A percentile compares a stretch with the other conserved stretches of the same genome.
phyloP scores from a whole-genome alignment of 495 filamentous ascomycete genomes.

The Tuber aestivum region DNA sequence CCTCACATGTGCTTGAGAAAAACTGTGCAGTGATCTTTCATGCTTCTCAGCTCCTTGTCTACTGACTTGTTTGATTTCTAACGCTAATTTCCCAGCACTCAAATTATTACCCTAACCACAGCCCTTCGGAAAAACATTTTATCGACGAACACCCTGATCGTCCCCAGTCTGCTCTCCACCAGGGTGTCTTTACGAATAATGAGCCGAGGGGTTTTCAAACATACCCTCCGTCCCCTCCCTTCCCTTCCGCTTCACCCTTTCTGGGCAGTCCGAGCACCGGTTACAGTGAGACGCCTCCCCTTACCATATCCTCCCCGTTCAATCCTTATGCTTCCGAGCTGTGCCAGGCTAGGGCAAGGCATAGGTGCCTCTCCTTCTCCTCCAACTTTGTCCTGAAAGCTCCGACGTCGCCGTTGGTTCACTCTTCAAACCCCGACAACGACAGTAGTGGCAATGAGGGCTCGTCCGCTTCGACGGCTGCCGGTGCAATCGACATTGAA shows the following conservation, averaged over 20 bases:
- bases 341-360: slow-evolving; percentile 26
- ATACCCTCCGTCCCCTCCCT: slow-evolving; percentile 17
- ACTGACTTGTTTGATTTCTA: slow-evolving; percentile 21
- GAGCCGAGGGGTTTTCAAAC: slow-evolving; percentile 26
- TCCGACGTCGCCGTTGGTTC: slow-evolving; percentile 85
- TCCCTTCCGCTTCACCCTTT: slow-evolving; percentile 24
- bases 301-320: slow-evolving; percentile 46
- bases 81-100: slow-evolving; percentile 30
- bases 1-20: not conserved
- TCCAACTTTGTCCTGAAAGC: slow-evolving; percentile 79
- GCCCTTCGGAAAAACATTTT: slow-evolving; percentile 25
- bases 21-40: slow-evolving; percentile 26
- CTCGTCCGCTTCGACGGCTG: slow-evolving; percentile 37
- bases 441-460: slow-evolving; percentile 27
- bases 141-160: slow-evolving; percentile 40
- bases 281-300: slow-evolving; percentile 46
- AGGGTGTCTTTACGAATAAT: slow-evolving; percentile 38
- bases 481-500: slow-evolving; percentile 44
- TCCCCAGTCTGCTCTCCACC: slow-evolving; percentile 40
- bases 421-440: slow-evolving; percentile 79
- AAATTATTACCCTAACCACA: slow-evolving; percentile 39
- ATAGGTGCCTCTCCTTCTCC: slow-evolving; percentile 54
- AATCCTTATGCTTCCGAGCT: slow-evolving; percentile 37
- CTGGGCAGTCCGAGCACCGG: slow-evolving; percentile 24
- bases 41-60: slow-evolving; percentile 27